Evolutionary conservation across 2,329 filamentous ascomycete genomes (phyloP).

Genomic region (Geosmithia putterillii): DNA sequence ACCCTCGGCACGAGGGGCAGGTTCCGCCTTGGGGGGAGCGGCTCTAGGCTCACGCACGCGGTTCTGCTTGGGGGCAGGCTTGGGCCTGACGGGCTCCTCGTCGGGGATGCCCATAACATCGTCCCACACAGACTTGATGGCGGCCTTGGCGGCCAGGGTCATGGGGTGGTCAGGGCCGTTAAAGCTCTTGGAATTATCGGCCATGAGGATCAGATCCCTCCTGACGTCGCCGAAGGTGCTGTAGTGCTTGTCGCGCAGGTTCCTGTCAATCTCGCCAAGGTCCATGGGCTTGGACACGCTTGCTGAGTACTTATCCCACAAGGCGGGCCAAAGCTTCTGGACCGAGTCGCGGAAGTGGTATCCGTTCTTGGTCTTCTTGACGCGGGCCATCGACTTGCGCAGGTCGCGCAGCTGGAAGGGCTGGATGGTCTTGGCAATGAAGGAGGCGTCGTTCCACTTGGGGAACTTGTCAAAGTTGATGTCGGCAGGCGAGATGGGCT

Average conservation of each 20-base stretch:
- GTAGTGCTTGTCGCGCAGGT: constrained; percentile 62
- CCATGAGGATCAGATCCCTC: constrained; percentile 63
- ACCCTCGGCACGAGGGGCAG: constrained; percentile 8
- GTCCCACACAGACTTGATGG: constrained; percentile 43
- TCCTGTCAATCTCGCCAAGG: constrained; percentile 68
- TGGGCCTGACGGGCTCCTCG: constrained; percentile 45
- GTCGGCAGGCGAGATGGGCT: not conserved
- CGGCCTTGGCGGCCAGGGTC: constrained; percentile 39
- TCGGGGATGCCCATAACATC: constrained; percentile 30
- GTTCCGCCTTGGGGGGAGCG: constrained; percentile 8
- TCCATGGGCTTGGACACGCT: constrained; percentile 72
- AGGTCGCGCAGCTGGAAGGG: constrained; percentile 48
- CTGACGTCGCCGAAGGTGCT: constrained; percentile 58
- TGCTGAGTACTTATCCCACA: constrained; percentile 62
- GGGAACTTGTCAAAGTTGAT: constrained; percentile 16
- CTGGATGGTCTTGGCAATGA: constrained; percentile 40
- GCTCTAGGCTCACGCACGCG: constrained; percentile 20
- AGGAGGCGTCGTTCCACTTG: constrained; percentile 27
- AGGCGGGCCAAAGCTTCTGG: constrained; percentile 57
- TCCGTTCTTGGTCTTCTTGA: constrained; percentile 81
- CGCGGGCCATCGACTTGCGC: constrained; percentile 52
- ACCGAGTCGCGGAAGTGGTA: constrained; percentile 68
- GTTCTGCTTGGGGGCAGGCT: constrained; percentile 30
- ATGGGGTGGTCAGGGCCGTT: constrained; percentile 72
- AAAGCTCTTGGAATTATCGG: constrained; percentile 68